These are phyloP conservation scores for Carex arenaria DNA, from an alignment of 202 grass and related monocot species.

Conservation along the genomic window DNA sequence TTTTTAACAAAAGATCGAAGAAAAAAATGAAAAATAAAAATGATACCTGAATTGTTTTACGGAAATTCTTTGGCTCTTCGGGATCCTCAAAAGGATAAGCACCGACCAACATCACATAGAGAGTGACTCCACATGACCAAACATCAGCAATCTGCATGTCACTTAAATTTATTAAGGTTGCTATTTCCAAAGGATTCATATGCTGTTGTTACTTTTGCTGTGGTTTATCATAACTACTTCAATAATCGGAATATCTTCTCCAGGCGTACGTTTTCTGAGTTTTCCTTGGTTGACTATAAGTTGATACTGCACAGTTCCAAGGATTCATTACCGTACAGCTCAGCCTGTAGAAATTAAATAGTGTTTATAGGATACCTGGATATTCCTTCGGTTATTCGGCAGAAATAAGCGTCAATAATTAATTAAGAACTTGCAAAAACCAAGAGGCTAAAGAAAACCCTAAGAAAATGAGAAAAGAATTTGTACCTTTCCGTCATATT, in stretches of 20 bases:
- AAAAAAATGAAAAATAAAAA: neutral
- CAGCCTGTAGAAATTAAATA: neutral
- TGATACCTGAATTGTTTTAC: slow-evolving; percentile 72
- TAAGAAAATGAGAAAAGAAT: neutral
- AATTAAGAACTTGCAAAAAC: neutral
- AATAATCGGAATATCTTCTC: neutral
- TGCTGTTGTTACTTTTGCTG: neutral
- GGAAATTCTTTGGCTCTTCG: slow-evolving; percentile 81
- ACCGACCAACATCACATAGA: slow-evolving; percentile 89
- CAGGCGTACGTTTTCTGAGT: neutral
- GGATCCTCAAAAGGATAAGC: slow-evolving; percentile 92
- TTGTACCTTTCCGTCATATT: slow-evolving; percentile 98
- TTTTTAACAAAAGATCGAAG: neutral
- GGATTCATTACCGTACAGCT: neutral
- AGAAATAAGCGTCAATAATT: neutral
- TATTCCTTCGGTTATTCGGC: neutral
- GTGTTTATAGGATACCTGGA: neutral
- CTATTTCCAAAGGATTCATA: neutral
- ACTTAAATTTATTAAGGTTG: neutral
- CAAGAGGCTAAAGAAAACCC: neutral
- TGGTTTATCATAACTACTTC: neutral
- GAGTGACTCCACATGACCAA: slow-evolving; percentile 82
- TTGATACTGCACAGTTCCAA: neutral
- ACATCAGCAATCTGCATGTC: slow-evolving; percentile 71
- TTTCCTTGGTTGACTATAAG: neutral